Conservation (phyloP, 2,329 filamentous ascomycete species). For the Xylariaceae sp. region DNA sequence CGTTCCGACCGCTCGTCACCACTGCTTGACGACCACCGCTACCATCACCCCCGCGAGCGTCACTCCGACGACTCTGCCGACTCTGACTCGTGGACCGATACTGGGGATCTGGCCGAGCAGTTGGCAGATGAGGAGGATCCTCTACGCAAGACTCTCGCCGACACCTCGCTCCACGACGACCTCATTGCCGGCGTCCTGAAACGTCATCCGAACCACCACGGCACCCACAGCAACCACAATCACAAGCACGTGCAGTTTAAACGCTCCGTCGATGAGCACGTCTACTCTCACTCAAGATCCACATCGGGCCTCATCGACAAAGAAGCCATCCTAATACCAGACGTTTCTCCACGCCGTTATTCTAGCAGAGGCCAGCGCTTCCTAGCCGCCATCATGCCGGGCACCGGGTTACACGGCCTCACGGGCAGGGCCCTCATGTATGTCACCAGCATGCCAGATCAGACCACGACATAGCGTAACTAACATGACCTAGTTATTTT, state of each 20-base stretch:
- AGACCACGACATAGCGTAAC: neutral
- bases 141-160: conserved; percentile 62
- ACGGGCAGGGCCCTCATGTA: conserved; percentile 94
- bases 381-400: conserved; percentile 81
- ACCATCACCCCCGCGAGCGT: conserved; percentile 40
- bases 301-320: conserved; percentile 49
- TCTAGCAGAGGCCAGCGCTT: conserved; percentile 59
- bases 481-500: conserved; percentile 63
- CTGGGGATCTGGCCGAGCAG: conserved; percentile 91
- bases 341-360: conserved; percentile 57
- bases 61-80: conserved; percentile 50
- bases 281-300: conserved; percentile 32
- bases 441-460: conserved; percentile 23
- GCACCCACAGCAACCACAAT: neutral
- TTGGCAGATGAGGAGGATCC: conserved; percentile 78
- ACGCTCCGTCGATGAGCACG: conserved; percentile 40
- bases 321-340: conserved; percentile 79
- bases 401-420: conserved; percentile 76
- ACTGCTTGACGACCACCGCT: conserved; percentile 41
- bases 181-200: conserved; percentile 48
- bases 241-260: conserved; percentile 66
- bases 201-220: conserved; percentile 38
- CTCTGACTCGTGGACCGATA: conserved; percentile 83
- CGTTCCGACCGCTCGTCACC: conserved; percentile 39
- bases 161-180: conserved; percentile 57